Evolutionary conservation across 768 basidiomycete genomes (phyloP).

Genomic region (Suillus luteus): DNA sequence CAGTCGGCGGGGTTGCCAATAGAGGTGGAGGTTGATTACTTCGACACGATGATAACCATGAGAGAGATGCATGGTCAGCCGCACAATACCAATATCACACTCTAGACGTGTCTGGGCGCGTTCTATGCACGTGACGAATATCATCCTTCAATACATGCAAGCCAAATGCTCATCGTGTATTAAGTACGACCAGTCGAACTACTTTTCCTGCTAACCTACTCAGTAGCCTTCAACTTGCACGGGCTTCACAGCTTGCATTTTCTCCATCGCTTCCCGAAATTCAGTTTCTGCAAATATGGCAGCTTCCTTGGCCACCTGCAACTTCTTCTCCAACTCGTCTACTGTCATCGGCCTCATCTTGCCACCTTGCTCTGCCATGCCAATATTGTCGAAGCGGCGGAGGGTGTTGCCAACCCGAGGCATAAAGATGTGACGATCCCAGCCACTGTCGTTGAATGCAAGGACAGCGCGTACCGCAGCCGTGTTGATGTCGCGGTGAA

Average conservation of each 20-base stretch:
- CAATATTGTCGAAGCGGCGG: constrained; percentile 67
- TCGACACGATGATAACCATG: not conserved
- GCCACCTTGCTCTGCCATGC: constrained; percentile 49
- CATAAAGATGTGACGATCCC: constrained; percentile 71
- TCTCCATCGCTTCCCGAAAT: constrained; percentile 74
- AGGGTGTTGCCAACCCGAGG: constrained; percentile 72
- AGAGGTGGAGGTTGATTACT: not conserved
- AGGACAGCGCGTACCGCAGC: constrained; percentile 83
- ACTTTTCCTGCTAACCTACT: constrained; percentile 12
- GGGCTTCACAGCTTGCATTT: constrained; percentile 58
- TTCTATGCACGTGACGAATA: constrained; percentile 14
- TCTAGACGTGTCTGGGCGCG: constrained; percentile 5
- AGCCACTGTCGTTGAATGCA: constrained; percentile 82
- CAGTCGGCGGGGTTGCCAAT: constrained; percentile 15
- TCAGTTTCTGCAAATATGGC: constrained; percentile 74
- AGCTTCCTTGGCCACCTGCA: constrained; percentile 69
- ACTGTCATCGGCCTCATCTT: constrained; percentile 54
- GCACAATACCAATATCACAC: not conserved
- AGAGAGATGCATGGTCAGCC: constrained; percentile 6
- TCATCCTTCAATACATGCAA: not conserved
- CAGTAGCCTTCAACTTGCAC: constrained; percentile 39
- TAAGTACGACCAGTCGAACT: not conserved
- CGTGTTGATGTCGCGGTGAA: constrained; percentile 88
- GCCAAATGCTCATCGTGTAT: constrained; percentile 2
- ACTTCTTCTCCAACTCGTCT: constrained; percentile 76